Base-by-base conservation (phyloP, 192 early-diverging fungal species). In the Linnemannia hyalina region DNA sequence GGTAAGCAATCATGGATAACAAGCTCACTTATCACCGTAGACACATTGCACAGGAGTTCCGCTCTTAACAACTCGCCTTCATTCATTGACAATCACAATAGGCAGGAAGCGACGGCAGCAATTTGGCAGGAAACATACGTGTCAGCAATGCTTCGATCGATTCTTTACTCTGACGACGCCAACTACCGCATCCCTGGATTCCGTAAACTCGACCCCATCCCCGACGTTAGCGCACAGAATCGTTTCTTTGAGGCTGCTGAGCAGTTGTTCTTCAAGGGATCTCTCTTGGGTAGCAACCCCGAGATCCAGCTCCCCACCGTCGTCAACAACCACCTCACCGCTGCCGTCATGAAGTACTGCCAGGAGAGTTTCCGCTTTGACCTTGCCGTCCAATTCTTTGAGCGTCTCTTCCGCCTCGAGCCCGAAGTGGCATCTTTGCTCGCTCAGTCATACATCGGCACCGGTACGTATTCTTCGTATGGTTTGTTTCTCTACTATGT, bases 301-400 rank as follows among this genome's bases (percentile, higher is more conserved):
- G 97, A 98, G 80, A 95, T 98, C 54, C 99, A 99, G 88, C 92
- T 97, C n/a, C 96, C 98, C 9, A 97, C 97, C 16, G 93, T 91
- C 32, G 94, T 95, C 73, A 94, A 93, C 76, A 99, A 99, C 87
- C 95, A 97, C 80, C 83, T 99, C 72, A 94, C 94, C 2, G 94
- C 97, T 55, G 99, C 95, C 8, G 90, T 99, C 11, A 91, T 97
- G 91, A 94, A 95, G 82, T 99, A 99, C 80, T 99, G 99, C 88
- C 87, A 88, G 22, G 94, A 97, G 42, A 94, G 93, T 32, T 96
- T 96, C 78, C 91, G 99, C 47, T 94, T 91, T 79, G 92, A 89
- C 29, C 94, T 95, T 82, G 97, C 95, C 0, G 94, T 94, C 9
- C 92, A 94, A 68, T 94, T 99, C 69, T 97, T 98, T 87, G 93